Conservation (phyloP, 805 yeast species). For the Sporopachydermia lactativora region DNA sequence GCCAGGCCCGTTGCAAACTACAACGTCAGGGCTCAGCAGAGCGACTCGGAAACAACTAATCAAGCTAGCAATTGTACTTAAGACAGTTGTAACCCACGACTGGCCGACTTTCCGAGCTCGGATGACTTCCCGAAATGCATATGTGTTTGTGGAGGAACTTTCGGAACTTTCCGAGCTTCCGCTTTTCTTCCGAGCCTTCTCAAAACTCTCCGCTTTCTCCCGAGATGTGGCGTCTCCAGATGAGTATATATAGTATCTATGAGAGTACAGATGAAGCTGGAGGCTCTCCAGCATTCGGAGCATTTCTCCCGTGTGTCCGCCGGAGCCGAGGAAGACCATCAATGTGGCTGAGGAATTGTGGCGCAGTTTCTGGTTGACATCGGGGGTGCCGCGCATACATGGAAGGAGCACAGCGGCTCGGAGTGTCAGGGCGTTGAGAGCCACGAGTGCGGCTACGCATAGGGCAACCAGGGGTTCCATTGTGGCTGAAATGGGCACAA, state of each 20-base stretch:
- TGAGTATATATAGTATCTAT: slow-evolving; percentile 24
- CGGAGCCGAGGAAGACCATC: slow-evolving; percentile 77
- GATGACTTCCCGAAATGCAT: slow-evolving; percentile 23
- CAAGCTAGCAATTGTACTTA: slow-evolving; percentile 29
- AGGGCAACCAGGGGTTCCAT: too few species aligned
- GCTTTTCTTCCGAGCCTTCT: slow-evolving; percentile 5
- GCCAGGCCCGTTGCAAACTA: slow-evolving; percentile 71
- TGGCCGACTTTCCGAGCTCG: slow-evolving; percentile 56
- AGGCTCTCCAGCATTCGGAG: slow-evolving; percentile 41
- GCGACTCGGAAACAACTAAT: slow-evolving; percentile 17
- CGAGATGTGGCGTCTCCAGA: slow-evolving; percentile 39
- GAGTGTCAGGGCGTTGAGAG: not conserved
- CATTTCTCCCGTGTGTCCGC: slow-evolving; percentile 97
- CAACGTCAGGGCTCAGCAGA: slow-evolving; percentile 23
- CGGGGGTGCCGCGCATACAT: not conserved
- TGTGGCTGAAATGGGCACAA: too few species aligned
- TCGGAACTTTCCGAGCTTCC: slow-evolving; percentile 15
- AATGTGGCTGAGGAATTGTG: slow-evolving; percentile 12
- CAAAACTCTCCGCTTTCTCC: slow-evolving; percentile 15
- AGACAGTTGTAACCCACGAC: slow-evolving; percentile 29
- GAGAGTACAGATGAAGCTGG: slow-evolving; percentile 13
- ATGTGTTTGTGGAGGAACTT: not conserved
- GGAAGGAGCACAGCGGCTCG: not conserved
- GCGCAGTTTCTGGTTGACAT: not conserved
- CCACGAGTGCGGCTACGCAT: not conserved